Evolutionary conservation across 768 basidiomycete genomes (phyloP), one percentile per base, ranked within the genome.

Genomic region (Chlorophyllum brunneum): DNA sequence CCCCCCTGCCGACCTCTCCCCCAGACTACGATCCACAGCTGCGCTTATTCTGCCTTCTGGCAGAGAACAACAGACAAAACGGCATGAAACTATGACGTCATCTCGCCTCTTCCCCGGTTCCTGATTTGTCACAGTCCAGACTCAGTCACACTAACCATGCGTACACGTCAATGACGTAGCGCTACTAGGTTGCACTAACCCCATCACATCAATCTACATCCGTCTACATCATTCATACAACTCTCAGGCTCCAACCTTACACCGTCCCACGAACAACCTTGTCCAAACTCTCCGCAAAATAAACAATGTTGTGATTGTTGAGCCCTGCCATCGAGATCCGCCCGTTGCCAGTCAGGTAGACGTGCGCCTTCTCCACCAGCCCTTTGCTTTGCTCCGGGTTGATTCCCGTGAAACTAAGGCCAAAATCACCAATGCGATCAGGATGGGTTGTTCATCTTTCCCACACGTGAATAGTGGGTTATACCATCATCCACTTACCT

Each of bases 251-350:
- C 26, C 30, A 15, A 31, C 22, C 26, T 47, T 59, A 67, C 61
- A 64, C 57, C 54, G 43, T 50, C 33, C 60, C 61, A 27, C 69
- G 77, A 43, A 90, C 81, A 10, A 77, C 86, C 63, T 70, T 76
- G 70, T 92, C 88, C 56, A 93, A 65, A 58, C 72, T 72, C 64
- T 74, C 74, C 18, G 86, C 90, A 76, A 92, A 83, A 66, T 88
- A 88, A 30, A 68, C 52, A n/a, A 95, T 67, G 69, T 95, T 97
- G 54, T 74, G 63, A 40, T 72, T 80, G 76, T 93, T 95, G 72
- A 95, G 67, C 13, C 90, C 94, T 3, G 93, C 91, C 93, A 98
- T 95, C 51, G 91, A 93, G 61, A 98, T 95, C 44, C 94, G 78
- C 41, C 94, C 92, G 63, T 93, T 94, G 46, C 59, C 68, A 2